Conservation (phyloP, 441 rosid genomes). For the Syzygium malaccense region DNA sequence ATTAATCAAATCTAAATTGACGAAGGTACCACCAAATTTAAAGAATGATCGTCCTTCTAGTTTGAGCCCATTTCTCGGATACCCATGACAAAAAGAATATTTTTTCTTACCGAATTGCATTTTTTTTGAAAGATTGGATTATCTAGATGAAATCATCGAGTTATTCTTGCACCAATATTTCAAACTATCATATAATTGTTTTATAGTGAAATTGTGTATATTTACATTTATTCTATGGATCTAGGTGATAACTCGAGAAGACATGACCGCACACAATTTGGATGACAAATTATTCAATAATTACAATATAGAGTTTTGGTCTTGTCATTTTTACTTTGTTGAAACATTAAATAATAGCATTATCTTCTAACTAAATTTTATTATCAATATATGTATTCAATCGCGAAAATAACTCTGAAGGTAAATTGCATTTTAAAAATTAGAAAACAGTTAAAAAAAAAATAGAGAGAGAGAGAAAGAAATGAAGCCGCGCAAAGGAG, state of each 20-base stretch:
- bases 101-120: neutral
- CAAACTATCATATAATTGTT: neutral
- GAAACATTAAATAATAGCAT: neutral
- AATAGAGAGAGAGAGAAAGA: neutral
- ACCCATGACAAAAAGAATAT: neutral
- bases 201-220: neutral
- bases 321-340: neutral
- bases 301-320: neutral
- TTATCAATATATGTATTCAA: neutral
- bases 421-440: neutral
- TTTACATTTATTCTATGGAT: too few relatives aligned
- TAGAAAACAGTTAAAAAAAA: neutral
- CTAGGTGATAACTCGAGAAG: accelerated
- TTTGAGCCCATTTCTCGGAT: neutral
- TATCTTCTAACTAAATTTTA: neutral
- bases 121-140: neutral
- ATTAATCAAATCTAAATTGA: neutral
- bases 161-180: neutral
- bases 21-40: neutral
- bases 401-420: neutral
- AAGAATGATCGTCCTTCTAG: neutral
- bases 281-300: neutral
- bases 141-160: neutral
- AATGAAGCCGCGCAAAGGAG: accelerated
- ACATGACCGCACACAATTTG: accelerated